Base-by-base conservation (phyloP, 139 green algal species). In the Coccomyxa sp. region DNA sequence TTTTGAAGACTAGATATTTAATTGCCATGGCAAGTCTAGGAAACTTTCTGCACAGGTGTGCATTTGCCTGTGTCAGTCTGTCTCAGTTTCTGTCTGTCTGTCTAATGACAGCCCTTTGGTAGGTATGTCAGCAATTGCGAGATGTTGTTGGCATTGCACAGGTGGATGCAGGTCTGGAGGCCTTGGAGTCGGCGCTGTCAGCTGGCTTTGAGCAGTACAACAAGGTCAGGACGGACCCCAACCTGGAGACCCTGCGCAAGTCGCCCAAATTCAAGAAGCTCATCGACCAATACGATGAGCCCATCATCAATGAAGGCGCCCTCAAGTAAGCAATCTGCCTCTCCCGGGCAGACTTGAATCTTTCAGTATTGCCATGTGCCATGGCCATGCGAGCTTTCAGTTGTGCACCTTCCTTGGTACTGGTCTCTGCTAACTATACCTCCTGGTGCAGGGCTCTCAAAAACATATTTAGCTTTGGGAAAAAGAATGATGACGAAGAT, bases 121-220 rank as follows among this genome's bases (percentile, higher is more conserved):
- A 51, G 3, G 38, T 51, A 51, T 51, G 38, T 51, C 38, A 51
- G 38, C 38, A 7, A 11, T 3, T 11, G 38, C 7, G 38, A 51
- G 38, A 51, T 51, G 38, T 7, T 51, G 38, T 51, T 51, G 38
- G 38, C 7, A 28, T 25, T 31, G 57, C 80, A n/a, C 90, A 97
- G 91, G 81, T 92, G 9, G 96, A 98, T 30, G 88, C 93, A 45
- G 94, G 92, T 0, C 83, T 99, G 15, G 89, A 96, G 81, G 94
- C 94, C 10, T 88, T 99, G 30, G 89, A 97, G 17, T 71, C 84
- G 23, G 92, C 93, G 30, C 90, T 99, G 90, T 80, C 77, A 14
- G 83, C 88, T 25, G 97, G 97, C 11, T 99, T 98, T 90, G 95
- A 98, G 83, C 95, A 99, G 88, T 98, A 90, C 78, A 81, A 87